Evolutionary conservation across 2,329 filamentous ascomycete species (phyloP), one percentile per base, ranked within the genome.

Genomic region (Colletotrichum limetticola): DNA sequence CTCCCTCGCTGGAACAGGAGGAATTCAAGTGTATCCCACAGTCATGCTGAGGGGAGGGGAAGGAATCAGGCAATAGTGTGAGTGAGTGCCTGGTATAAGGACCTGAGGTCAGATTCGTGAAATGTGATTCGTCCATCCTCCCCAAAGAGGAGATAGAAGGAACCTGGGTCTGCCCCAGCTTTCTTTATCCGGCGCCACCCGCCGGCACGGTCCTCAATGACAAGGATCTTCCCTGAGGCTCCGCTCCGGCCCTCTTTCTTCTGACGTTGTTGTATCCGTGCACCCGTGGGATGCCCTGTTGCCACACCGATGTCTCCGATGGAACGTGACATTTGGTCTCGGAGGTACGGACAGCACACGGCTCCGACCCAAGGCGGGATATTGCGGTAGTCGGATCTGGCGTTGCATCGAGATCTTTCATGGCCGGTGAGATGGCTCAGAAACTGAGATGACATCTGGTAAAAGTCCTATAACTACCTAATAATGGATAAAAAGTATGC

Each of bases 261-360:
- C 37, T 42, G 37, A 16, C 37, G 37, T 16, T 14, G 37, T 16
- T 16, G 37, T 42, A 42, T 42, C 37, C 5, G 14, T 16, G 37
- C 37, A 16, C 37, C 16, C 37, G 37, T 42, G 37, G 32, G 32
- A 35, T 35, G 32, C 32, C 32, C 32, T 11, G 32, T 35, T 35
- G 37, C 42, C 19, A 19, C 55, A 59, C 59, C 59, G 55, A 55
- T 63, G 14, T 60, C 53, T 46, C 70, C 59, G 70, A 72, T 72
- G 70, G 66, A 72, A 72, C 70, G 70, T 72, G n/a, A 69, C 53
- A 69, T 69, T 35, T 22, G n/a, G 24, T 68, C n/a, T 24, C 5
- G 53, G 28, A 56, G 22, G 24, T 16, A 32, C 32, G 32, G 32
- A 35, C 32, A 46, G 24, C 16, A 22, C 22, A 46, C 19, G 16